phyloP scores from a whole-genome alignment of 306 rosid genomes.

The Prunus mume region DNA sequence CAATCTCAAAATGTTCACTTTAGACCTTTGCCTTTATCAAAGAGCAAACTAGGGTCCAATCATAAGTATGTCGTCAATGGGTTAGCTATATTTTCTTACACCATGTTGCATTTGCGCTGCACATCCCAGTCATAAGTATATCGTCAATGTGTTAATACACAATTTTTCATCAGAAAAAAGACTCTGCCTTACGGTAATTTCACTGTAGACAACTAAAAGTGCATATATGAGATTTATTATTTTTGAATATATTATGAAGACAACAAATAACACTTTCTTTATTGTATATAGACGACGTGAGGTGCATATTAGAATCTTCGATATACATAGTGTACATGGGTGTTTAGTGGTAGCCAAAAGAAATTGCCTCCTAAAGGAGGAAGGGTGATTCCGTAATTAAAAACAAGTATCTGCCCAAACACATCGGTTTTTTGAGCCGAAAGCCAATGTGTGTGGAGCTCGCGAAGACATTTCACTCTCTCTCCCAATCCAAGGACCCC shows the following conservation, averaged over 20 bases:
- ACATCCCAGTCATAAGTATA: not conserved
- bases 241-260: too few relatives aligned
- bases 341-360: not conserved
- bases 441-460: slow-evolving; percentile 50
- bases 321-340: not conserved
- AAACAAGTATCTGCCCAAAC: slow-evolving; percentile 11
- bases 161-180: rapidly evolving
- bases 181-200: rapidly evolving
- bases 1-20: too few relatives aligned
- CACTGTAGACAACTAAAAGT: too few relatives aligned
- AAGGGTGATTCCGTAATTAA: slow-evolving; percentile 43
- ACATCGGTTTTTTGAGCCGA: slow-evolving; percentile 23
- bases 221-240: too few relatives aligned
- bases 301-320: not conserved
- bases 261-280: too few relatives aligned
- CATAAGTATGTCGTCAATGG: not conserved
- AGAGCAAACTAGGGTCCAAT: rapidly evolving
- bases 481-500: slow-evolving; percentile 31
- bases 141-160: too few relatives aligned
- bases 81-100: not conserved
- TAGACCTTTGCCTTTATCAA: not conserved
- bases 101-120: rapidly evolving
- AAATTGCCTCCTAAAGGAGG: not conserved
- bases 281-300: not conserved
- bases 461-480: slow-evolving; percentile 43